These are phyloP conservation scores for Salvia hispanica DNA, from an alignment of 257 asterid species.

Conservation along the genomic window DNA sequence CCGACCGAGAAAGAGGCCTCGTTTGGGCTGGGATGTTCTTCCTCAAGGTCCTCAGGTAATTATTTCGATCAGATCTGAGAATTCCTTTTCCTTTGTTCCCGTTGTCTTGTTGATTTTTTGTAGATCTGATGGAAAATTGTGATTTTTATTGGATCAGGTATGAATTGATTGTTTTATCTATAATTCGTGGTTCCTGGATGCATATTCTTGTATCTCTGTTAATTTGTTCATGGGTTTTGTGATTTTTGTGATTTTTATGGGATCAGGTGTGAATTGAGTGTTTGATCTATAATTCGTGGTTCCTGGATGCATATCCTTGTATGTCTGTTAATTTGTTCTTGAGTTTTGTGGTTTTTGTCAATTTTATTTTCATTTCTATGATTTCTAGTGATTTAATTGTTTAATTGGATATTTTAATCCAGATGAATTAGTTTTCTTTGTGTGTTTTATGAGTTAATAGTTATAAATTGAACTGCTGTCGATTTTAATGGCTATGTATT, in stretches of 20 bases:
- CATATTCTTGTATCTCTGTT: constrained; percentile 16
- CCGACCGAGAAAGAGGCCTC: constrained; percentile 77
- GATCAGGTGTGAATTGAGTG: constrained; percentile 41
- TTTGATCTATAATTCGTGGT: background rate
- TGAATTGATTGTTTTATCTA: constrained; percentile 22
- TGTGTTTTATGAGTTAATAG: background rate
- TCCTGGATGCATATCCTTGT: background rate
- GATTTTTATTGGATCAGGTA: constrained; percentile 41
- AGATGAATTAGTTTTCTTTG: background rate
- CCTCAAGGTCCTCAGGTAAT: constrained; percentile 73
- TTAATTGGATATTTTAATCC: background rate
- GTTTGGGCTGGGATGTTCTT: constrained; percentile 91
- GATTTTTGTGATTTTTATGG: too few species aligned
- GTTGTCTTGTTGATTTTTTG: constrained; percentile 24
- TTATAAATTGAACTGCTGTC: background rate
- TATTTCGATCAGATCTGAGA: constrained; percentile 34
- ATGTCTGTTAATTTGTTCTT: constrained; percentile 14
- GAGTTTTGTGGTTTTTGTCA: background rate
- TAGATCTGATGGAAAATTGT: constrained; percentile 54
- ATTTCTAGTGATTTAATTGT: background rate
- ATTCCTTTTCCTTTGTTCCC: background rate
- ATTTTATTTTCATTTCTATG: background rate
- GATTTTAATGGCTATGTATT: background rate
- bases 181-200: background rate
- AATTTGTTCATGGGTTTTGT: background rate